Percentiles rank a stretch among this genome's conserved stretches.
Conservation (phyloP, 23 red algal genomes). For the Gracilaria gracilis region DNA sequence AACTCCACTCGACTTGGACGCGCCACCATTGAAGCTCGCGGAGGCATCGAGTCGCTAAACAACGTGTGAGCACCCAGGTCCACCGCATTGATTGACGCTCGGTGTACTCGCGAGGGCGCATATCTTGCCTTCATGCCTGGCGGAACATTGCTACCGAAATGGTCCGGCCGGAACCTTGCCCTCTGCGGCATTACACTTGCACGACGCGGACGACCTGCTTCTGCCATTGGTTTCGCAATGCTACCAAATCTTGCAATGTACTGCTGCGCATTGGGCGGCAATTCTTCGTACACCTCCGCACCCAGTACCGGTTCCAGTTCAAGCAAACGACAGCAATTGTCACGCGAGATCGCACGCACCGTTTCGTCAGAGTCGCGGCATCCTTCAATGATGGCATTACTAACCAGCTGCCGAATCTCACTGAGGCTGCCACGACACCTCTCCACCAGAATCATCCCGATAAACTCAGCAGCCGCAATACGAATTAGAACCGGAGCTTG, state of each 20-base stretch:
- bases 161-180: neutral
- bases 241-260: neutral
- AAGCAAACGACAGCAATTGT: conserved; percentile 27
- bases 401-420: conserved; percentile 20
- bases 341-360: conserved; percentile 57
- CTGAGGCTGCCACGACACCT: conserved; percentile 15
- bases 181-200: conserved; percentile 22
- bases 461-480: conserved; percentile 43
- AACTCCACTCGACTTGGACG: conserved; percentile 3
- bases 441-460: conserved; percentile 54
- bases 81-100: conserved; percentile 8
- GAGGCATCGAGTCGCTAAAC: neutral
- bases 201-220: neutral
- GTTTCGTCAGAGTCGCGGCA: conserved; percentile 41
- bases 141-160: neutral
- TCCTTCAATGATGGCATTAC: conserved; percentile 34
- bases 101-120: conserved; percentile 5
- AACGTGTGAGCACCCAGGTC: neutral
- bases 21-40: neutral
- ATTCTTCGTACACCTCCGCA: neutral
- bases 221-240: neutral
- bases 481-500: conserved; percentile 4
- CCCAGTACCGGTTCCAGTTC: conserved; percentile 3
- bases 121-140: neutral
- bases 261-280: neutral